phyloP scores from a whole-genome alignment of 148 eudicot genomes.

The Nyssa sinensis region DNA sequence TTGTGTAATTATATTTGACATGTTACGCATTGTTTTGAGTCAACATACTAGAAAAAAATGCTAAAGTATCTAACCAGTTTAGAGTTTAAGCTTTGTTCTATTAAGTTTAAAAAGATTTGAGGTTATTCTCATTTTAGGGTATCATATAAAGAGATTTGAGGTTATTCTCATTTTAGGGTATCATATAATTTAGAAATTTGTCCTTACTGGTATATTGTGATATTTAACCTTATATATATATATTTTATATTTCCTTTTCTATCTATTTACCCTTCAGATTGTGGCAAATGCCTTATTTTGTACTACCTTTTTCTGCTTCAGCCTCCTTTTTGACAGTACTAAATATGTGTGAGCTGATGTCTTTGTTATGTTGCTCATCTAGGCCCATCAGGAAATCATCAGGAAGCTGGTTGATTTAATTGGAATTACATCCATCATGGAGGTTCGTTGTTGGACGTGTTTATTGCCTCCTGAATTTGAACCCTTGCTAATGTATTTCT shows the following conservation, averaged over 20 bases:
- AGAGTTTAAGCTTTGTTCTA: too few relatives aligned
- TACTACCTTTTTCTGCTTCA: background rate
- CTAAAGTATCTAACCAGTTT: too few relatives aligned
- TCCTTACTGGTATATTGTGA: too few relatives aligned
- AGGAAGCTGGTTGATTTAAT: conserved; percentile 81
- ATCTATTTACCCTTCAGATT: background rate
- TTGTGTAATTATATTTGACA: too few relatives aligned
- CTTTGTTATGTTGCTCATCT: conserved; percentile 18
- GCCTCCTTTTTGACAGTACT: background rate
- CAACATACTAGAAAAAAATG: too few relatives aligned
- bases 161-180: too few relatives aligned
- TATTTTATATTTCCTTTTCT: background rate
- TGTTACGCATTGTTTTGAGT: too few relatives aligned
- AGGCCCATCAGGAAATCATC: conserved; percentile 80
- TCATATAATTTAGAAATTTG: too few relatives aligned
- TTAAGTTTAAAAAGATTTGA: too few relatives aligned
- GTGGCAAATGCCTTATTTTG: background rate
- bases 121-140: too few relatives aligned
- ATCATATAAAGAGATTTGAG: too few relatives aligned
- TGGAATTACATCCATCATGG: conserved; percentile 97
- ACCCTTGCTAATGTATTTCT: conserved; percentile 21
- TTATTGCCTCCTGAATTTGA: background rate
- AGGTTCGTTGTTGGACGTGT: conserved; percentile 50
- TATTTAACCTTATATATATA: too few relatives aligned
- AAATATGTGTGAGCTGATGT: background rate